Percentiles rank a stretch among this genome's conserved stretches.
Conservation (phyloP, 768 basidiomycete genomes). For the Lentinus tigrinus region DNA sequence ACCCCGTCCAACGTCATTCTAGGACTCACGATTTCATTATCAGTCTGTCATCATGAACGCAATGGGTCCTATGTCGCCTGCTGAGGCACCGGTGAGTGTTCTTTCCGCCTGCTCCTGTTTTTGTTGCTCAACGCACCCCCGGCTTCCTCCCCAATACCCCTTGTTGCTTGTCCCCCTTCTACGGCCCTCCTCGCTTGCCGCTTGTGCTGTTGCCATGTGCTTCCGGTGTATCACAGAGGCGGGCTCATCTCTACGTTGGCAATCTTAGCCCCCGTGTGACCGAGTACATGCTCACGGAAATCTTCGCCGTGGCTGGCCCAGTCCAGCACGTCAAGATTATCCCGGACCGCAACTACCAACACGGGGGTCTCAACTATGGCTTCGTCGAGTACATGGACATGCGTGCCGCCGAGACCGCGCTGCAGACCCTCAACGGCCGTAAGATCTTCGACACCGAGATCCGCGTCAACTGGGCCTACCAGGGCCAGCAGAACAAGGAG, state of each 20-base stretch:
- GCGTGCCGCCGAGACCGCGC: slow-evolving; percentile 97
- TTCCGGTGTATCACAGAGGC: slow-evolving; percentile 48
- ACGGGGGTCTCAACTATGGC: slow-evolving; percentile 98
- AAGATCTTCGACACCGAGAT: slow-evolving; percentile 99
- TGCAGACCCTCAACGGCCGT: slow-evolving; percentile 96
- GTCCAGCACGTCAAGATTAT: slow-evolving; percentile 99
- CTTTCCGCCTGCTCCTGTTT: neutral
- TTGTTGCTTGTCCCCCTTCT: too few species aligned
- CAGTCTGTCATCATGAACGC: slow-evolving; percentile 65
- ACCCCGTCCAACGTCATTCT: slow-evolving; percentile 22
- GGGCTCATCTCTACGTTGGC: slow-evolving; percentile 98
- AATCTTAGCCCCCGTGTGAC: slow-evolving; percentile 97
- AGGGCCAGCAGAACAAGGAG: slow-evolving; percentile 97
- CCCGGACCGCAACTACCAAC: slow-evolving; percentile 98
- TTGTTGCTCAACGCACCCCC: neutral
- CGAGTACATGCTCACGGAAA: slow-evolving; percentile 98
- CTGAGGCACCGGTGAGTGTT: slow-evolving; percentile 74
- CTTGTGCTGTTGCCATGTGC: slow-evolving; percentile 11
- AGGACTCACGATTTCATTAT: slow-evolving; percentile 30
- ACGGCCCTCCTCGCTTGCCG: too few species aligned
- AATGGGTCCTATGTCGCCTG: slow-evolving; percentile 64
- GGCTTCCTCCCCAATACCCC: slow-evolving; percentile 4
- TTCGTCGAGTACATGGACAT: slow-evolving; percentile 99
- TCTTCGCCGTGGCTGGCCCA: slow-evolving; percentile 93
- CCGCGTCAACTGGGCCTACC: slow-evolving; percentile 99